Percentiles rank a stretch among this genome's conserved stretches.
Evolutionary conservation across 1,284 basidiomycete species (phyloP).

Genomic region (Erythrobasidium hasegawianum): DNA sequence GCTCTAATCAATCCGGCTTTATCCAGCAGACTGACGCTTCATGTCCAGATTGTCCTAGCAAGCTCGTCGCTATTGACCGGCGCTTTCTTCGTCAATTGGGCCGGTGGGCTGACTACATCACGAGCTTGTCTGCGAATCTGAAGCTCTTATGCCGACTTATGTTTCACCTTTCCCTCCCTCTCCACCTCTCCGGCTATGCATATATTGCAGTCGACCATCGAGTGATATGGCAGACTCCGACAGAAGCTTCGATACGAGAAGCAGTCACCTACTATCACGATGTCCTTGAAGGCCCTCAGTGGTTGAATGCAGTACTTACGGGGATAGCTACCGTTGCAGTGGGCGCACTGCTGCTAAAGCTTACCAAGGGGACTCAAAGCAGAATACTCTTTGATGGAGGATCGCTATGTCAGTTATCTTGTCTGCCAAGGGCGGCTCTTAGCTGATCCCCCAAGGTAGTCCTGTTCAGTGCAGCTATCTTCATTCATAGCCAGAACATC

Average conservation of each 20-base stretch:
- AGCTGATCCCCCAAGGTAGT: not conserved
- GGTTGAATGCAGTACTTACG: slow-evolving; percentile 13
- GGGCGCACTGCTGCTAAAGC: slow-evolving; percentile 1
- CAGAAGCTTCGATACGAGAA: slow-evolving; percentile 10
- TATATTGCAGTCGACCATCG: slow-evolving; percentile 10
- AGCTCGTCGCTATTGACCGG: slow-evolving; percentile 21
- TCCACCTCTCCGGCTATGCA: too few relatives aligned
- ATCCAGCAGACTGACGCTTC: too few relatives aligned
- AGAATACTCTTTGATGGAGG: slow-evolving; percentile 33
- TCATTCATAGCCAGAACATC: slow-evolving; percentile 32
- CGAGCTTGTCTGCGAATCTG: not conserved
- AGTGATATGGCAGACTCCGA: slow-evolving; percentile 21
- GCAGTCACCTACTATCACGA: slow-evolving; percentile 32
- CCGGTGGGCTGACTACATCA: not conserved
- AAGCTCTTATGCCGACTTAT: too few relatives aligned
- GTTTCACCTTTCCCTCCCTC: too few relatives aligned
- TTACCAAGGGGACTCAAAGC: slow-evolving; percentile 9
- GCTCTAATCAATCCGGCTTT: too few relatives aligned
- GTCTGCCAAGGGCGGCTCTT: not conserved
- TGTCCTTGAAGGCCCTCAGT: slow-evolving; percentile 9
- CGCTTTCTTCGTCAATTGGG: slow-evolving; percentile 31
- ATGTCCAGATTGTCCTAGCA: slow-evolving; percentile 14
- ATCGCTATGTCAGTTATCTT: slow-evolving; percentile 18
- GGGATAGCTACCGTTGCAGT: slow-evolving; percentile 16
- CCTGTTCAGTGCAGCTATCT: slow-evolving; percentile 17